Percentiles rank a stretch among this genome's conserved stretches.
These are phyloP conservation scores for Fusarium neocosmosporiellum DNA, from an alignment of 2,329 filamentous ascomycete genomes.

Conservation along the genomic window DNA sequence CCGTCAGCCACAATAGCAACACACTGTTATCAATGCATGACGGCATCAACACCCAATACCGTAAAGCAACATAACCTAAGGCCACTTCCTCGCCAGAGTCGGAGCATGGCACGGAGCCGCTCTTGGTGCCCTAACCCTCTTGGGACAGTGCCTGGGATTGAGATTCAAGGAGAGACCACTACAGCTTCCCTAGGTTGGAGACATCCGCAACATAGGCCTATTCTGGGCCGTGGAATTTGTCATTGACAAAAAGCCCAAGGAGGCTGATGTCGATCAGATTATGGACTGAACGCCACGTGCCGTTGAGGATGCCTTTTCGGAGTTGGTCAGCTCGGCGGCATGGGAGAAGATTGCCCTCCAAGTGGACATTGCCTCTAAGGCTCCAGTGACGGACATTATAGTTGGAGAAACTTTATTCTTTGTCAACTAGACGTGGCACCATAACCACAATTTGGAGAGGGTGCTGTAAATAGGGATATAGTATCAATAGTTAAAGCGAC, in stretches of 20 bases:
- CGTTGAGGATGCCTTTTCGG: conserved; percentile 30
- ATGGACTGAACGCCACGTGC: conserved; percentile 30
- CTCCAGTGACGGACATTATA: background rate
- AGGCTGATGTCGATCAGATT: conserved; percentile 34
- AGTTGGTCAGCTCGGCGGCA: conserved; percentile 13
- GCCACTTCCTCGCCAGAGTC: conserved; percentile 31
- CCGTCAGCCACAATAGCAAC: too few relatives aligned
- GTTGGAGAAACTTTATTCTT: background rate
- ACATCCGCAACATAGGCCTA: conserved; percentile 32
- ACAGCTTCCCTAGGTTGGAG: conserved; percentile 27
- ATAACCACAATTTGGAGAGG: too few relatives aligned
- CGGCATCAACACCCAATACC: too few relatives aligned
- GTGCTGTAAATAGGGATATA: background rate
- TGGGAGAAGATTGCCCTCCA: conserved; percentile 36
- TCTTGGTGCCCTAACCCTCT: conserved; percentile 26
- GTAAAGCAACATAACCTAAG: too few relatives aligned
- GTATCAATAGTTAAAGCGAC: background rate
- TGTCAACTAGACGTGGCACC: background rate
- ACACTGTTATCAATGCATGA: too few relatives aligned
- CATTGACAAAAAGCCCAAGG: conserved; percentile 32
- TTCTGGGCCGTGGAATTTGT: conserved; percentile 41
- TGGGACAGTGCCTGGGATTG: conserved; percentile 26
- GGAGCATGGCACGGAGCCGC: conserved; percentile 37
- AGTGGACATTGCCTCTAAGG: conserved; percentile 15
- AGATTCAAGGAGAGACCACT: conserved; percentile 23